These are phyloP conservation scores for Elongisporangium anandrum DNA, from an alignment of 352 stramenopile genomes.

Conservation along the genomic window DNA sequence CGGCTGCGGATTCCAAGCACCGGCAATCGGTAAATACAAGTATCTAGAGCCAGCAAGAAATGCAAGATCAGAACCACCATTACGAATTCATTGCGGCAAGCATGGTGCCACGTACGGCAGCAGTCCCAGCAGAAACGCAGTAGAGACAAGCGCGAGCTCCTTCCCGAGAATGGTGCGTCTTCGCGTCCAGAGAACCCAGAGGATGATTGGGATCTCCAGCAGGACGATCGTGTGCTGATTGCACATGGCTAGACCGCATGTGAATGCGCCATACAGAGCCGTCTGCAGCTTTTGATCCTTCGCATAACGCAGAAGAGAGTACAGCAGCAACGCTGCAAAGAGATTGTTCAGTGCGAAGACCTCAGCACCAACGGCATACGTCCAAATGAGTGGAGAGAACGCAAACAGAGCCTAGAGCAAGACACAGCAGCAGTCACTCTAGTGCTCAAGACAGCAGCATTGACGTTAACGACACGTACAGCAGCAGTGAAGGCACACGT, in stretches of 20 bases:
- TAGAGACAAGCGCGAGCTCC: constrained; percentile 35
- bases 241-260: constrained; percentile 90
- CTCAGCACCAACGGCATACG: constrained; percentile 92
- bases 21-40: constrained; percentile 79
- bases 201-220: constrained; percentile 86
- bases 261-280: constrained; percentile 68
- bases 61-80: no score
- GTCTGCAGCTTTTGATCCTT: constrained; percentile 11
- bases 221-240: constrained; percentile 97
- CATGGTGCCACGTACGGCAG: constrained; percentile 48
- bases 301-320: constrained; percentile 50
- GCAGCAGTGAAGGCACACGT: constrained; percentile 45
- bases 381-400: constrained; percentile 94
- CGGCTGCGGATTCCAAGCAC: constrained; percentile 56
- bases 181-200: constrained; percentile 65
- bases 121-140: constrained; percentile 77
- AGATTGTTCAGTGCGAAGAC: constrained; percentile 97
- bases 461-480: constrained; percentile 27
- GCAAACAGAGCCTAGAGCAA: constrained; percentile 63
- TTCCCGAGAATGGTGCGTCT: constrained; percentile 19
- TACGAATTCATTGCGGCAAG: no score
- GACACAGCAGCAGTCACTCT: constrained; percentile 1
- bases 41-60: no score
- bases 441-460: not conserved
- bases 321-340: constrained; percentile 80